Evolutionary conservation across 2,329 filamentous ascomycete species (phyloP).

Genomic region (Clonostachys rhizophaga): DNA sequence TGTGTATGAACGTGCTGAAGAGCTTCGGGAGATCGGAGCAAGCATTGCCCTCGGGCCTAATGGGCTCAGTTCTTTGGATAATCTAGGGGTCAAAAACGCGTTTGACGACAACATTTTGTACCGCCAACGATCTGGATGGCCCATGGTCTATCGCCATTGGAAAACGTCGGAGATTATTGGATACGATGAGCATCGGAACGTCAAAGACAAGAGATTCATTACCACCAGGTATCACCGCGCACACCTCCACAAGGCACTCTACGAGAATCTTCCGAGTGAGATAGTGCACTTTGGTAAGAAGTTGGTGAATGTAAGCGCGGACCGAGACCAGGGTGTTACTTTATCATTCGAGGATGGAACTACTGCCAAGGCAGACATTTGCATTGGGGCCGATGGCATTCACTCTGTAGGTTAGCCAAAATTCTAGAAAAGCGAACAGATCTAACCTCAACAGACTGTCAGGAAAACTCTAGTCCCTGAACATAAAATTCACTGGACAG

Average conservation of each 20-base stretch:
- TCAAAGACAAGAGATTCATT: slow-evolving; percentile 26
- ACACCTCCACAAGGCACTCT: slow-evolving; percentile 42
- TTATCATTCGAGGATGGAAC: slow-evolving; percentile 42
- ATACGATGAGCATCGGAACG: slow-evolving; percentile 29
- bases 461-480: slow-evolving; percentile 35
- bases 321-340: slow-evolving; percentile 14
- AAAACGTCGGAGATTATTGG: slow-evolving; percentile 36
- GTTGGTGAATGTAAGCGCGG: slow-evolving; percentile 24
- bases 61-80: slow-evolving; percentile 44
- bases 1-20: slow-evolving; percentile 41
- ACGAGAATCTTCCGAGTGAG: slow-evolving; percentile 33
- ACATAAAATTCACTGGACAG: slow-evolving; percentile 31
- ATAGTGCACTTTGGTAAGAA: slow-evolving; percentile 37
- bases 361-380: slow-evolving; percentile 33
- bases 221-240: slow-evolving; percentile 40
- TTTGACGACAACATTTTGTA: slow-evolving; percentile 31
- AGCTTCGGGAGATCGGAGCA: slow-evolving; percentile 40
- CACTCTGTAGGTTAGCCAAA: slow-evolving; percentile 25
- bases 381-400: slow-evolving; percentile 49
- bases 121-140: slow-evolving; percentile 30
- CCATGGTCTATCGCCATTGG: slow-evolving; percentile 39
- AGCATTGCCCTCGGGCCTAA: slow-evolving; percentile 47
- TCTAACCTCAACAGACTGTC: slow-evolving; percentile 14
- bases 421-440: neutral
- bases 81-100: slow-evolving; percentile 40